These are phyloP conservation scores for Penicillium crustosum DNA, from an alignment of 2,329 filamentous ascomycete genomes.

Conservation along the genomic window DNA sequence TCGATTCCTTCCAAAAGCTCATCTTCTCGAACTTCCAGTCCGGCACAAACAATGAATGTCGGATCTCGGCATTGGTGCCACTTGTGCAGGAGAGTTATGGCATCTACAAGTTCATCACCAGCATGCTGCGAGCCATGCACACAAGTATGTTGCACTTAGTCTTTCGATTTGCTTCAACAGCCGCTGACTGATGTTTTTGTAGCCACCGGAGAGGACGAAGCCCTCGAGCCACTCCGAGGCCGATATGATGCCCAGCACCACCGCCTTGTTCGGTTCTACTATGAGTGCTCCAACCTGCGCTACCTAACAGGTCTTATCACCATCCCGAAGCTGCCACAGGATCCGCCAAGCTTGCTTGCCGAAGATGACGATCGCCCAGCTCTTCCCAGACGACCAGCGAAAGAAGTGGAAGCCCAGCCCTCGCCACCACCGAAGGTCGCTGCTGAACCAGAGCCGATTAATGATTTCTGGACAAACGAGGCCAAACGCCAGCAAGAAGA, in stretches of 20 bases:
- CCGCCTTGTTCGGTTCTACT: constrained; percentile 95
- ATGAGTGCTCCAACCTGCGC: constrained; percentile 95
- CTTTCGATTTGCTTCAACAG: background rate
- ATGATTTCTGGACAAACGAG: constrained; percentile 97
- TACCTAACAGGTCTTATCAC: constrained; percentile 96
- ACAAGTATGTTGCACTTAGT: constrained; percentile 65
- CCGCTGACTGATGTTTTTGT: constrained; percentile 12
- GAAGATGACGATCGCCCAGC: constrained; percentile 83
- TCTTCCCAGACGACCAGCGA: constrained; percentile 71
- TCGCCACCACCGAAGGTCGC: constrained; percentile 68
- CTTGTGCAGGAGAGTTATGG: constrained; percentile 97
- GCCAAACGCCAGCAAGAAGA: constrained; percentile 87
- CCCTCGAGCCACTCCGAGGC: constrained; percentile 79
- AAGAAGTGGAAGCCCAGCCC: constrained; percentile 68
- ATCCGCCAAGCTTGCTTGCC: constrained; percentile 82
- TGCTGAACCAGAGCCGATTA: constrained; percentile 84
- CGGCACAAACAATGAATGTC: constrained; percentile 91
- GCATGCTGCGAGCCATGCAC: constrained; percentile 98
- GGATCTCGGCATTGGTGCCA: constrained; percentile 89
- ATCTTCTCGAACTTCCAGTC: constrained; percentile 96
- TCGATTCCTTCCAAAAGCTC: constrained; percentile 96
- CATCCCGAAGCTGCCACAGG: constrained; percentile 91
- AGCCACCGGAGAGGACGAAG: constrained; percentile 92
- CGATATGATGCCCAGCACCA: constrained; percentile 96
- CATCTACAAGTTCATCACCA: constrained; percentile 99